Conservation (phyloP, 805 yeast genomes). For the Isabelozyma heimii region DNA sequence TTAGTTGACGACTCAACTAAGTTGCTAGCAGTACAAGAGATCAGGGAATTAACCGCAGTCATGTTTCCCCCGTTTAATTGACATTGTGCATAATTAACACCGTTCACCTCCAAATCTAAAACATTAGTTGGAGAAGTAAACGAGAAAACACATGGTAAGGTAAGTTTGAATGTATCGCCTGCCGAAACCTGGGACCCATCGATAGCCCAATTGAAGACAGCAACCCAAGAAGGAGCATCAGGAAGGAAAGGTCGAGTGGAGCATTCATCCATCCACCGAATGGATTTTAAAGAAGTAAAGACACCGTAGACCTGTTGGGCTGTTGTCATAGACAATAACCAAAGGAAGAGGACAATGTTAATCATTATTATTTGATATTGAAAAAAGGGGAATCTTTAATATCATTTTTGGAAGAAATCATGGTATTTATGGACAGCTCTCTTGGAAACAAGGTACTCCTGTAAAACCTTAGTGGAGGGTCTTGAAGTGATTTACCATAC, state of each 20-base stretch:
- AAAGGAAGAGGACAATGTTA: not conserved
- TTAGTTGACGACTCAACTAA: slow-evolving; percentile 7
- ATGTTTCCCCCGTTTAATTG: slow-evolving; percentile 12
- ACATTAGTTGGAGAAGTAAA: not conserved
- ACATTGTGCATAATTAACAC: slow-evolving; percentile 20
- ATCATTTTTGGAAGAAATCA: no score
- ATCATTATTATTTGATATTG: not conserved
- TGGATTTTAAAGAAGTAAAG: not conserved
- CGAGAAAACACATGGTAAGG: slow-evolving; percentile 21
- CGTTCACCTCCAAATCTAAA: slow-evolving; percentile 7
- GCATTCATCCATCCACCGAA: not conserved
- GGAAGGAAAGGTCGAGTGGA: not conserved
- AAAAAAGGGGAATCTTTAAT: no score
- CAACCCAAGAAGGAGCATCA: slow-evolving; percentile 10
- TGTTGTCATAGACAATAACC: not conserved
- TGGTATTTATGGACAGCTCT: no score
- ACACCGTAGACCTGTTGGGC: not conserved
- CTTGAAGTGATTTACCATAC: no score
- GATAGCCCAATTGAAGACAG: slow-evolving; percentile 19
- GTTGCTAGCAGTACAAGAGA: slow-evolving; percentile 16
- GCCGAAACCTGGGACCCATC: slow-evolving; percentile 9
- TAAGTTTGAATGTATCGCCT: slow-evolving; percentile 25
- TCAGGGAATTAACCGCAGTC: slow-evolving; percentile 9
- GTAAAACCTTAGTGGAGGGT: no score
- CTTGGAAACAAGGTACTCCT: no score